Base-by-base conservation (phyloP, 768 basidiomycete species). In the Ramaria sp. region DNA sequence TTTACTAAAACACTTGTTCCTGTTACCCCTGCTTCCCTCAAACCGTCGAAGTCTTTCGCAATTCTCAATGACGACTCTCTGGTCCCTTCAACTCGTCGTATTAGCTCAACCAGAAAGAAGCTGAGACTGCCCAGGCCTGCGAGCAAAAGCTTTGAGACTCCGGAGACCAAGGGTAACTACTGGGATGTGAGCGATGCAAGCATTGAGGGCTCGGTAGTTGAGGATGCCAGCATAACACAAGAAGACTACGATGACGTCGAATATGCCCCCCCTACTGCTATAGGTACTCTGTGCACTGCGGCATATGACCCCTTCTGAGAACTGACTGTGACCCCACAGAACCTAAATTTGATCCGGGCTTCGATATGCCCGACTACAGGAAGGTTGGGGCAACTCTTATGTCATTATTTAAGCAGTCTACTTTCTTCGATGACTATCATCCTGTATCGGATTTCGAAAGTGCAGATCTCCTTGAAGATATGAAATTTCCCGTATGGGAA, bases 181-280 rank as follows among this genome's bases (percentile, higher is more conserved):
- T 91, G 87, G 88, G 86, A 91, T 60, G 75, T 86, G 32, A 81
- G 78, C 59, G 85, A 87, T 44, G 69, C 67, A 13, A 73, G 73
- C 34, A 64, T 74, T 9, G 68, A 69, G 32, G 59, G 68, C 22
- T 62, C 62, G 13, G 49, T 37, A 5, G 49, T 58, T 10, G 58
- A 51, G 9, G 65, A 62, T 42, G 63, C 60, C 22, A 61, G 66
- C 39, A 58, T 62, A 0, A 57, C 61, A 0, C 58, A 61, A 53
- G 68, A 71, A 37, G 70, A 70, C 42, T 66, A 64, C 38, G 73
- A 72, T 52, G 78, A 78, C 61, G 71, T 78, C 9, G 77, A 79
- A 59, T 78, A 79, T 56, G 76, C 76, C 73, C 74, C 77, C 22
- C 77, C 78, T 10, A 75, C 71, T 45, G 69, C 70, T n/a, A 63